Base-by-base conservation (phyloP, 805 yeast genomes). In the Cyberlindnera meyerae region DNA sequence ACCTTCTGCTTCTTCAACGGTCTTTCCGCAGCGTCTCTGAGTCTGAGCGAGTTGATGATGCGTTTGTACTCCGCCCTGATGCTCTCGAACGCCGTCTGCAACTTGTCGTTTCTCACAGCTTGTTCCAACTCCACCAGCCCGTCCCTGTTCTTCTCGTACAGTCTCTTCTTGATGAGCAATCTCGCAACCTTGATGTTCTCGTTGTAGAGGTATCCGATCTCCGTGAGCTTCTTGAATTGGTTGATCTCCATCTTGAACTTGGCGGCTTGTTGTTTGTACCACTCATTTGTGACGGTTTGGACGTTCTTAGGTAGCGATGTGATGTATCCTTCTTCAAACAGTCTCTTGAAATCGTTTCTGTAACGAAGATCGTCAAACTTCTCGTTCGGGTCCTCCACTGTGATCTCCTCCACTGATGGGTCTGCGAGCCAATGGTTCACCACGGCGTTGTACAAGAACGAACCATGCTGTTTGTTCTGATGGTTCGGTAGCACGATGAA, bases 341-440 rank as follows among this genome's bases (percentile, higher is more conserved):
- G 56, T 48, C 79, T 62, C 39, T 63, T 60, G 47, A 87, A 65
- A 53, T 93, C 97, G 44, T 79, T 72, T 22, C 90, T 66, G 55
- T 93, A 97, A 40, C 98, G 71, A 47, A 93, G 65, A 53, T 85
- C 94, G 54, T 93, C 98, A 61, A 93, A 90, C 24, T 77, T 76
- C 55, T 88, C 96, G 53, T 82, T 84, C 3, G 97, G 97, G 57
- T 93, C 98, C 57, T 93, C 97, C 4, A 93, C 87, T 0, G 90
- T 86, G 27, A 93, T 71, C 49, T 89, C 95, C 24, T 63, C 60
- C 17, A 88, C 75, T 2, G 52, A 42, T 0, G 56, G 51, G 45
- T 84, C 82, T 0, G 52, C 45, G 4, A 66, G 48, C 83, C 95
- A 87, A 30, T 57, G 44, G 2, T 68, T 63, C 37, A 73, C 68